A percentile compares a stretch with the other conserved stretches of the same genome.
These are phyloP conservation scores for Lachnellula subtilissima DNA, from an alignment of 2,329 filamentous ascomycete genomes.

Conservation along the genomic window DNA sequence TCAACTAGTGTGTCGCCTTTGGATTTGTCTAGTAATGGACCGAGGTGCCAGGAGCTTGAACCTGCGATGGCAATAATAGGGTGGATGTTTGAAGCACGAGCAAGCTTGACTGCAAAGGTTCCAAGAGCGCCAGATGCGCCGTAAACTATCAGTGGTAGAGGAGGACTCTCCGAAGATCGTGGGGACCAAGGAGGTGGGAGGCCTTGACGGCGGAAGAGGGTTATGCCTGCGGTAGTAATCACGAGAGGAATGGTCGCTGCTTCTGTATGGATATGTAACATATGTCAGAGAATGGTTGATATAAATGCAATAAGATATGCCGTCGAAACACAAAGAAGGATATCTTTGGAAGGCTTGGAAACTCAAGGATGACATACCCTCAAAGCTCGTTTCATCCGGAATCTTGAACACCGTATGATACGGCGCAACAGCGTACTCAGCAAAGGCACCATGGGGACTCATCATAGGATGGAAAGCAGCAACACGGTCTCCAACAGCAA, in stretches of 20 bases:
- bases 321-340: too few species aligned
- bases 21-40: slow-evolving; percentile 40
- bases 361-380: slow-evolving; percentile 36
- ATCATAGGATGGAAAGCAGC: slow-evolving; percentile 47
- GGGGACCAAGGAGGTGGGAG: slow-evolving; percentile 34
- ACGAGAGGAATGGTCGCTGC: slow-evolving; percentile 40
- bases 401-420: slow-evolving; percentile 46
- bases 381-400: slow-evolving; percentile 11
- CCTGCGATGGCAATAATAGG: slow-evolving; percentile 55
- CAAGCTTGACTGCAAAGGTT: slow-evolving; percentile 51
- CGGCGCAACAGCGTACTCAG: slow-evolving; percentile 54
- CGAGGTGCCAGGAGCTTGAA: slow-evolving; percentile 38
- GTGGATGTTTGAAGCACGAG: slow-evolving; percentile 43
- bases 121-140: slow-evolving; percentile 33
- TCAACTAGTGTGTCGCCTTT: slow-evolving; percentile 51
- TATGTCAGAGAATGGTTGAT: slow-evolving; percentile 11
- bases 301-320: too few species aligned
- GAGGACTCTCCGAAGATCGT: not conserved
- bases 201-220: slow-evolving; percentile 31
- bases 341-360: not conserved
- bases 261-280: slow-evolving; percentile 37
- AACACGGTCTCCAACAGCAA: slow-evolving; percentile 39
- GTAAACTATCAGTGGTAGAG: slow-evolving; percentile 19
- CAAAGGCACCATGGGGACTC: slow-evolving; percentile 47
- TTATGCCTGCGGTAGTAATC: slow-evolving; percentile 36